phyloP scores from a whole-genome alignment of 305 asterid genomes.

The Withania somnifera region DNA sequence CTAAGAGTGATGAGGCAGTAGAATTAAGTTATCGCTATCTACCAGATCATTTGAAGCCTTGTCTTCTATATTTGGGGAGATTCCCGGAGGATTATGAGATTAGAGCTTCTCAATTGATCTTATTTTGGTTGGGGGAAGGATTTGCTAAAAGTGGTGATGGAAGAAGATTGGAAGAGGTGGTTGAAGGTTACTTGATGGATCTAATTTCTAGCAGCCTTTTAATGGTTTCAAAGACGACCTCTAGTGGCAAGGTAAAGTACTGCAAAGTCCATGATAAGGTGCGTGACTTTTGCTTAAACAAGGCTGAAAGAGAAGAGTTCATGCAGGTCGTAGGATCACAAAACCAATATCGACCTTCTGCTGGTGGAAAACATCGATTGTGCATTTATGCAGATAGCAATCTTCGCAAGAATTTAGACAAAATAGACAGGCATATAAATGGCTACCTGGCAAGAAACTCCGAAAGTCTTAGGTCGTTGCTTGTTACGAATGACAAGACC shows the following conservation, averaged over 20 bases:
- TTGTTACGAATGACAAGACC: too few species aligned
- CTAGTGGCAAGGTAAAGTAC: not conserved
- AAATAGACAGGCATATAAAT: too few species aligned
- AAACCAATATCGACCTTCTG: not conserved
- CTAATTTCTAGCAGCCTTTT: not conserved
- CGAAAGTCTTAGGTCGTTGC: too few species aligned
- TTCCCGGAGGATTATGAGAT: not conserved
- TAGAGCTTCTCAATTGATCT: not conserved
- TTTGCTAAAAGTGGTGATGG: not conserved
- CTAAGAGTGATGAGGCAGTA: not conserved
- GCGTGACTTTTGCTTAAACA: not conserved
- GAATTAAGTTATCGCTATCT: not conserved
- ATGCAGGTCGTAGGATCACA: not conserved
- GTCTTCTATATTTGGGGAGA: not conserved
- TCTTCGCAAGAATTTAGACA: too few species aligned
- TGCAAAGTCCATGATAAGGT: constrained; percentile 7
- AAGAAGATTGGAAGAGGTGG: constrained; percentile 4
- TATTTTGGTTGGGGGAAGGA: too few species aligned
- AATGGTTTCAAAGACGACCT: not conserved
- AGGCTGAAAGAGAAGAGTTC: not conserved
- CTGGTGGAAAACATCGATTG: not conserved
- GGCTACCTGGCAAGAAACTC: too few species aligned
- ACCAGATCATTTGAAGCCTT: not conserved
- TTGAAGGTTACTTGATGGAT: not conserved
- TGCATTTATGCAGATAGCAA: too few species aligned